A percentile compares a stretch with the other conserved stretches of the same genome.
Conservation (phyloP, 345 rosid species). For the Fremontodendron californicum region DNA sequence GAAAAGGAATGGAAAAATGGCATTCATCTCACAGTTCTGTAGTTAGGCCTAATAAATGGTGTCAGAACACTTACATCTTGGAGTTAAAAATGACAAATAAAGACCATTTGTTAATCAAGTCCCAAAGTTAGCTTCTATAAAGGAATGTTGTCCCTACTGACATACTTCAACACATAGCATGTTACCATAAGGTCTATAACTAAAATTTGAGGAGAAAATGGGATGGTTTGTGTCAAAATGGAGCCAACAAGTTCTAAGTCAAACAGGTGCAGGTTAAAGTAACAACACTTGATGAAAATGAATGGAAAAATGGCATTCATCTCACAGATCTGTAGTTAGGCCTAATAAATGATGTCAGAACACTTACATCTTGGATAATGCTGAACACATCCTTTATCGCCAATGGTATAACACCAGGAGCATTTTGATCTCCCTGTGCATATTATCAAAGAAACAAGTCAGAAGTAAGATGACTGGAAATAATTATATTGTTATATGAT, state of each 20-base stretch:
- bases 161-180: not conserved
- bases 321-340: not conserved
- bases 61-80: constrained; percentile 57
- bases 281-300: not conserved
- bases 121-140: not conserved
- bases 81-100: not conserved
- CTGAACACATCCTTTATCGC: constrained; percentile 99
- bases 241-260: not conserved
- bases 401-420: constrained; percentile 95
- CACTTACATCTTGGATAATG: constrained; percentile 95
- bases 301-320: constrained; percentile 2
- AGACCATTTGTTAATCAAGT: not conserved
- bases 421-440: constrained; percentile 88
- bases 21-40: not conserved
- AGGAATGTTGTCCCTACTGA: not conserved
- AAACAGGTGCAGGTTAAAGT: not conserved
- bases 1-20: not conserved
- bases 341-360: constrained; percentile 1
- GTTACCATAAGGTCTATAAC: not conserved
- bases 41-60: not conserved
- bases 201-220: not conserved
- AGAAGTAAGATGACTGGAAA: not conserved
- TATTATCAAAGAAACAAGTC: constrained; percentile 12
- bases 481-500: not conserved
- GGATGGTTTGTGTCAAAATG: not conserved